Percentiles rank a stretch among this genome's conserved stretches.
Evolutionary conservation across 2,329 filamentous ascomycete species (phyloP).

Genomic region (Sarocladium oryzae): DNA sequence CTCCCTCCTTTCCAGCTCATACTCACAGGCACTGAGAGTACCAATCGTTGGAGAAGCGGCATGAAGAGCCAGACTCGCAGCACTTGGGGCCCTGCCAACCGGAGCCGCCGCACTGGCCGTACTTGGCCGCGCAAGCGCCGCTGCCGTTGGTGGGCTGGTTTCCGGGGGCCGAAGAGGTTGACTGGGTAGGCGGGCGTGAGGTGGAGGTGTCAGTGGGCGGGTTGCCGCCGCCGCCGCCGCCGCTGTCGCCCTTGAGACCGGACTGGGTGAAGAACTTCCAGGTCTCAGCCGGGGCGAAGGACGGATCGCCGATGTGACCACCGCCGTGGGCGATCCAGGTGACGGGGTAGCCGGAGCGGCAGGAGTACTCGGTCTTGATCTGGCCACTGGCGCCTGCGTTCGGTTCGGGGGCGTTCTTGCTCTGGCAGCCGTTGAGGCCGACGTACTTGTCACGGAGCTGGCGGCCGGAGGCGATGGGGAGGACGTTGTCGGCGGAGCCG

Average conservation of each 20-base stretch:
- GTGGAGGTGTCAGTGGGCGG: background rate
- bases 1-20: no score
- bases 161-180: background rate
- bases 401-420: conserved; percentile 18
- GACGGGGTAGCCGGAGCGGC: conserved; percentile 20
- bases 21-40: conserved; percentile 7
- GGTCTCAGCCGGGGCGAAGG: conserved; percentile 15
- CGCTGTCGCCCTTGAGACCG: conserved; percentile 10
- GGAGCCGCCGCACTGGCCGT: conserved; percentile 5
- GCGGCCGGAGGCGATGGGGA: conserved; percentile 27
- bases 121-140: background rate
- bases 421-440: conserved; percentile 28
- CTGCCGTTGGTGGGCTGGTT: background rate
- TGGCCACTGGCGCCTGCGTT: no score
- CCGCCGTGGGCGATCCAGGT: conserved; percentile 23
- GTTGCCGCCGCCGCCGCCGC: conserved; percentile 3
- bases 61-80: conserved; percentile 3
- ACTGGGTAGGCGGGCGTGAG: background rate
- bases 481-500: conserved; percentile 29
- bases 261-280: conserved; percentile 19
- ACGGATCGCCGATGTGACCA: conserved; percentile 19
- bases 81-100: conserved; percentile 1
- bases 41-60: conserved; percentile 8
- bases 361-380: conserved; percentile 20
- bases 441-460: conserved; percentile 31